Percentiles rank a stretch among this genome's conserved stretches.
phyloP scores from a whole-genome alignment of 768 basidiomycete genomes.

The Tulasnella calospora region DNA sequence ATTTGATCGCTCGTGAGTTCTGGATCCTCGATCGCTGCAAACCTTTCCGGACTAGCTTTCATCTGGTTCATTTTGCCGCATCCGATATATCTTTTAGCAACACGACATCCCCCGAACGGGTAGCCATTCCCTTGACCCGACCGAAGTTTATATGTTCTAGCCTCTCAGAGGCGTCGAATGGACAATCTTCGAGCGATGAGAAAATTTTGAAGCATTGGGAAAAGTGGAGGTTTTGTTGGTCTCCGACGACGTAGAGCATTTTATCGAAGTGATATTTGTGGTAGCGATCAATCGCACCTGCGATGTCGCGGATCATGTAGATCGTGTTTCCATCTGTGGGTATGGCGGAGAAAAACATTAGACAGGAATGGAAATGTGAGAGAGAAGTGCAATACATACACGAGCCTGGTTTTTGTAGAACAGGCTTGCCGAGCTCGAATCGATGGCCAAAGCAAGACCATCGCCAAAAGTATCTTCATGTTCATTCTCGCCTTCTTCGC shows the following conservation, averaged over 20 bases:
- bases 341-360: neutral
- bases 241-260: constrained; percentile 34
- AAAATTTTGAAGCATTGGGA: constrained; percentile 1
- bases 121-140: constrained; percentile 40
- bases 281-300: constrained; percentile 41
- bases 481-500: neutral
- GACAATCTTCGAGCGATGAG: neutral
- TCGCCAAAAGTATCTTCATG: constrained; percentile 29
- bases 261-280: constrained; percentile 45
- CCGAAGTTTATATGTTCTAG: constrained; percentile 42
- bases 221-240: constrained; percentile 4
- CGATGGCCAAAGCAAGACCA: constrained; percentile 36
- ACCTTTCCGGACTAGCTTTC: constrained; percentile 44
- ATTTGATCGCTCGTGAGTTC: constrained; percentile 40
- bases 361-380: neutral
- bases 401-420: constrained; percentile 38
- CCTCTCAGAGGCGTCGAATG: neutral
- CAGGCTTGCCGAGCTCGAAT: constrained; percentile 40
- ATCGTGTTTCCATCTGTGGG: constrained; percentile 42
- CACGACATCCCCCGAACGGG: neutral
- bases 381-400: neutral
- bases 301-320: constrained; percentile 44
- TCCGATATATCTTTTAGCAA: constrained; percentile 38
- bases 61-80: constrained; percentile 45
- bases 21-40: constrained; percentile 43